A percentile compares a stretch with the other conserved stretches of the same genome.
These are phyloP conservation scores for Talaromyces ruber DNA, from an alignment of 495 filamentous ascomycete species.

Conservation along the genomic window DNA sequence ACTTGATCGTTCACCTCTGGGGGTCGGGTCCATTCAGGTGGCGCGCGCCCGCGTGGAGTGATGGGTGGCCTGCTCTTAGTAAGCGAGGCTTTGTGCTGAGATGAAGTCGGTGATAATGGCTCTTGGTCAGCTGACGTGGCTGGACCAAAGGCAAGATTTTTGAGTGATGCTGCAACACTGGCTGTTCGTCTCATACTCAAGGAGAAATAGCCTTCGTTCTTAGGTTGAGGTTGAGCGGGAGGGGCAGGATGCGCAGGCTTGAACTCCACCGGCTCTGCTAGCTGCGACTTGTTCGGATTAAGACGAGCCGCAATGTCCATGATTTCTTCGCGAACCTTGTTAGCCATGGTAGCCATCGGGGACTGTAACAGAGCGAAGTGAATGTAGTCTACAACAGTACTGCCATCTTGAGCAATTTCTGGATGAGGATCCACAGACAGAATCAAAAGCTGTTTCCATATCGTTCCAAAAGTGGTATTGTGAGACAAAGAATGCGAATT, in stretches of 20 bases:
- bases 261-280: conserved; percentile 29
- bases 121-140: conserved; percentile 20
- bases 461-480: conserved; percentile 80
- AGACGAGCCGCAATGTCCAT: conserved; percentile 46
- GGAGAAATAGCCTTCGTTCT: conserved; percentile 57
- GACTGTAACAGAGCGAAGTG: conserved; percentile 70
- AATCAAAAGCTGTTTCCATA: conserved; percentile 89
- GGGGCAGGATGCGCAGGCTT: conserved; percentile 38
- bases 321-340: conserved; percentile 70
- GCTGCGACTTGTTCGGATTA: conserved; percentile 36
- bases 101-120: conserved; percentile 13
- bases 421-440: conserved; percentile 92
- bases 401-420: conserved; percentile 79
- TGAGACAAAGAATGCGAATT: conserved; percentile 51
- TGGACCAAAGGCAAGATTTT: conserved; percentile 55
- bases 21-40: conserved; percentile 62
- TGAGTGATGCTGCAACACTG: conserved; percentile 65
- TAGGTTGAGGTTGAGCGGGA: conserved; percentile 36
- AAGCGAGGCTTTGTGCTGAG: conserved; percentile 21
- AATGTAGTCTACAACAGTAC: conserved; percentile 73
- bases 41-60: conserved; percentile 48
- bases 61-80: conserved; percentile 33
- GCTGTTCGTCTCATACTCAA: conserved; percentile 57
- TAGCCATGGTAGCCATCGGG: conserved; percentile 58
- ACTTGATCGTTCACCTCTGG: conserved; percentile 72